Evolutionary conservation across 495 filamentous ascomycete genomes (phyloP).

Genomic region (Daldinia childiae): DNA sequence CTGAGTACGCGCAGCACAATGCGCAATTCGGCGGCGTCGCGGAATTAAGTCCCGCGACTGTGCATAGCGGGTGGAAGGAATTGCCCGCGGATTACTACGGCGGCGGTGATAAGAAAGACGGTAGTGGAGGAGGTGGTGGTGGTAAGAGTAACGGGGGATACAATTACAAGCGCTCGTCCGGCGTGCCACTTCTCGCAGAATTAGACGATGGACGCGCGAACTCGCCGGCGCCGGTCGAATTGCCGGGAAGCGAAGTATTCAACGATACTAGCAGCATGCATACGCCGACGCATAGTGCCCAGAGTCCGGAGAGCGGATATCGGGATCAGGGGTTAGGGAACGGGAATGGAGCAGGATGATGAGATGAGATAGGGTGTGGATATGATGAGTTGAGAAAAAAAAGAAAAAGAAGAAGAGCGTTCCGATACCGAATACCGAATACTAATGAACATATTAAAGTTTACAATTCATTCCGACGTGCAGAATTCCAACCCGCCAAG

Average conservation of each 20-base stretch:
- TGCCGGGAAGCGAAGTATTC: slow-evolving; percentile 24
- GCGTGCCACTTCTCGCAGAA: slow-evolving; percentile 41
- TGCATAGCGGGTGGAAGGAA: slow-evolving; percentile 24
- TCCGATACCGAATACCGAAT: no score
- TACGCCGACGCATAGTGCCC: background rate
- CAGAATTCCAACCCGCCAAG: background rate
- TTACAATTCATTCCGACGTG: no score
- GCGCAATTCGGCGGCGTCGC: slow-evolving; percentile 25
- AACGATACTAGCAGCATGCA: background rate
- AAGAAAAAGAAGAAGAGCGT: no score
- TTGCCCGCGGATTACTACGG: slow-evolving; percentile 24
- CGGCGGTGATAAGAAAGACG: background rate
- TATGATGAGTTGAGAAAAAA: background rate
- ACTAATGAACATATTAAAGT: no score
- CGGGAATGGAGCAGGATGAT: background rate
- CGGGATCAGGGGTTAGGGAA: background rate
- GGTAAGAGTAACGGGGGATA: background rate
- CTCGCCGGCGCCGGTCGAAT: slow-evolving; percentile 28
- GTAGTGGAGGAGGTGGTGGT: background rate
- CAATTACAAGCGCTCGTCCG: slow-evolving; percentile 23
- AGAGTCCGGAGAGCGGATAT: background rate
- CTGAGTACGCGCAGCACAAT: slow-evolving; percentile 41
- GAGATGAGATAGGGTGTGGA: background rate
- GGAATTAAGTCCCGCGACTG: slow-evolving; percentile 26
- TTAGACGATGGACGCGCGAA: slow-evolving; percentile 11